Conservation (phyloP, 2,329 filamentous ascomycete genomes). For the Trichoderma endophyticum region DNA sequence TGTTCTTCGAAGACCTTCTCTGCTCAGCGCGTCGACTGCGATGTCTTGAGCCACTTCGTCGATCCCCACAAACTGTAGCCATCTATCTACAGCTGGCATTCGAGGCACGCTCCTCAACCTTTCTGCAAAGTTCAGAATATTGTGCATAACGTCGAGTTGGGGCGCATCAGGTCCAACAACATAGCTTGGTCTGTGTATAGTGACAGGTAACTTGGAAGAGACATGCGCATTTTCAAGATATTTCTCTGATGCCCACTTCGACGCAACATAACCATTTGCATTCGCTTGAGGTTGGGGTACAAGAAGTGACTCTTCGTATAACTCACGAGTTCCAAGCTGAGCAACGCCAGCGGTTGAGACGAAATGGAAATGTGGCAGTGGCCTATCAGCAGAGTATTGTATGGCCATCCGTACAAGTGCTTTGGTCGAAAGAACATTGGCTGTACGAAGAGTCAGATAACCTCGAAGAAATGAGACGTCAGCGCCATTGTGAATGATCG, state of each 20-base stretch:
- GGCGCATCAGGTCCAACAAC: not conserved
- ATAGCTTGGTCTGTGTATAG: not conserved
- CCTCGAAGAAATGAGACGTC: not conserved
- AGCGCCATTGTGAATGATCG: not conserved
- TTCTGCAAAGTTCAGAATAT: not conserved
- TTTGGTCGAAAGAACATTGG: not conserved
- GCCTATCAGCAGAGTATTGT: not conserved
- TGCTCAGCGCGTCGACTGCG: not conserved
- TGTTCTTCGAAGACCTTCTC: not conserved
- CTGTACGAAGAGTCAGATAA: not conserved
- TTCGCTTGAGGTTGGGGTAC: not conserved
- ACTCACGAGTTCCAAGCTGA: not conserved
- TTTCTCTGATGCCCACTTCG: not conserved
- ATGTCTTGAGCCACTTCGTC: not conserved
- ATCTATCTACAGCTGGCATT: not conserved
- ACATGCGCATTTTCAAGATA: not conserved
- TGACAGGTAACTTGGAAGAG: not conserved
- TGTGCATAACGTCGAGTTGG: not conserved
- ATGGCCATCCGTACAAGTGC: not conserved
- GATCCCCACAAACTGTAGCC: not conserved
- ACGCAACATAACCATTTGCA: not conserved
- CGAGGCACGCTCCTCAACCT: not conserved
- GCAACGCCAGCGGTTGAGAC: not conserved
- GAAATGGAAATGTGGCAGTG: not conserved
- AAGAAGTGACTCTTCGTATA: not conserved